A percentile compares a stretch with the other conserved stretches of the same genome.
These are phyloP conservation scores for Solanum hybrid DNA, from an alignment of 305 asterid genomes.

Conservation along the genomic window DNA sequence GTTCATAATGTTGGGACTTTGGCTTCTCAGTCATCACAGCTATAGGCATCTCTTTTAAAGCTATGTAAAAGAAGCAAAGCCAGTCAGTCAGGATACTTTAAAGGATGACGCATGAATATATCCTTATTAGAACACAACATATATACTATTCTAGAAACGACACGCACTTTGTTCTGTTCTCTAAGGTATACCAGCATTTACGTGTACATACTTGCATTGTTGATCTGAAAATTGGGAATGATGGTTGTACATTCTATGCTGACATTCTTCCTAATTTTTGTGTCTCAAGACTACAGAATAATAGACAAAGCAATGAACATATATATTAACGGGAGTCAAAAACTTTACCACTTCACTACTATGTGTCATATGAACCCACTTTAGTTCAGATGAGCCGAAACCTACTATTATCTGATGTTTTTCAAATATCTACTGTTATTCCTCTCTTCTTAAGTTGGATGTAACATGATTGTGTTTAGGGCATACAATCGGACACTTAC, in stretches of 20 bases:
- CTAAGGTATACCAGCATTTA: not conserved
- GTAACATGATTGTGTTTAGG: not conserved
- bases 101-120: not conserved
- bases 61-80: slow-evolving; percentile 1
- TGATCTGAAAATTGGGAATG: not conserved
- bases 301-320: not conserved
- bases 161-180: not conserved
- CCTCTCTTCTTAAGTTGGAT: not conserved
- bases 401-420: not conserved
- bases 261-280: not conserved
- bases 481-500: too few species aligned
- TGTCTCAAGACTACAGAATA: not conserved
- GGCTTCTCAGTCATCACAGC: slow-evolving; percentile 71
- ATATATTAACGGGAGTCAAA: not conserved
- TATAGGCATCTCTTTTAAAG: slow-evolving; percentile 61
- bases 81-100: not conserved
- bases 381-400: not conserved
- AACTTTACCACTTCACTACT: not conserved
- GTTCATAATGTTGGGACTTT: slow-evolving; percentile 73
- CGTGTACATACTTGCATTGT: not conserved
- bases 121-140: not conserved
- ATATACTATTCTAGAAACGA: not conserved
- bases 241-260: not conserved
- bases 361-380: not conserved
- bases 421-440: not conserved